A percentile compares a stretch with the other conserved stretches of the same genome.
Evolutionary conservation across 257 asterid species (phyloP).

Genomic region (Solanum chiquidenum): DNA sequence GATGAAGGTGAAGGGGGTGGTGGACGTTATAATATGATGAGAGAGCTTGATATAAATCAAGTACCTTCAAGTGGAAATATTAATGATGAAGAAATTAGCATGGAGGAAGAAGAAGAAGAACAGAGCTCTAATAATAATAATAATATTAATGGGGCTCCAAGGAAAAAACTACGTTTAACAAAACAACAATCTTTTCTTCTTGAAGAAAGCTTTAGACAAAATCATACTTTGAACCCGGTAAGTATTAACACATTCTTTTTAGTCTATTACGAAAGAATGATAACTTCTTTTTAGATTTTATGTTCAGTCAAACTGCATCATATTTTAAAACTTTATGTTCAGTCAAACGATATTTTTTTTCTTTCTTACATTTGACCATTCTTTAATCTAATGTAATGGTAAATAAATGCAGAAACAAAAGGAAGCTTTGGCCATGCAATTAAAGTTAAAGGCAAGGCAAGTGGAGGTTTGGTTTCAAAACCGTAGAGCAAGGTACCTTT

Average conservation of each 20-base stretch:
- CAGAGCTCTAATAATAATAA: slow-evolving; percentile 15
- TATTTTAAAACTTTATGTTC: neutral
- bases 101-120: slow-evolving; percentile 40
- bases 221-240: slow-evolving; percentile 71
- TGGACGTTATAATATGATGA: slow-evolving; percentile 14
- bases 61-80: slow-evolving; percentile 21
- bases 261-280: neutral
- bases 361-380: neutral
- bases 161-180: slow-evolving; percentile 70
- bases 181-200: slow-evolving; percentile 67
- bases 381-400: too few relatives aligned
- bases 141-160: slow-evolving; percentile 17
- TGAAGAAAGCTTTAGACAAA: slow-evolving; percentile 60
- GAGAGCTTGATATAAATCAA: slow-evolving; percentile 57
- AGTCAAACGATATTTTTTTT: neutral
- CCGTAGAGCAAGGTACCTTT: slow-evolving; percentile 76
- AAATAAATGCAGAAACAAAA: slow-evolving; percentile 51
- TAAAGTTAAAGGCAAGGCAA: slow-evolving; percentile 62
- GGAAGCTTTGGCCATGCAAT: slow-evolving; percentile 52
- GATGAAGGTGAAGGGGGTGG: slow-evolving; percentile 31
- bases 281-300: too few relatives aligned
- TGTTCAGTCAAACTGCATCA: too few relatives aligned
- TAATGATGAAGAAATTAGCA: slow-evolving; percentile 30
- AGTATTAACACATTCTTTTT: neutral
- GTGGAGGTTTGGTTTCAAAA: slow-evolving; percentile 96